Evolutionary conservation across 2,329 filamentous ascomycete genomes (phyloP), one percentile per base, ranked within the genome.

Genomic region (Epichloe aotearoae): DNA sequence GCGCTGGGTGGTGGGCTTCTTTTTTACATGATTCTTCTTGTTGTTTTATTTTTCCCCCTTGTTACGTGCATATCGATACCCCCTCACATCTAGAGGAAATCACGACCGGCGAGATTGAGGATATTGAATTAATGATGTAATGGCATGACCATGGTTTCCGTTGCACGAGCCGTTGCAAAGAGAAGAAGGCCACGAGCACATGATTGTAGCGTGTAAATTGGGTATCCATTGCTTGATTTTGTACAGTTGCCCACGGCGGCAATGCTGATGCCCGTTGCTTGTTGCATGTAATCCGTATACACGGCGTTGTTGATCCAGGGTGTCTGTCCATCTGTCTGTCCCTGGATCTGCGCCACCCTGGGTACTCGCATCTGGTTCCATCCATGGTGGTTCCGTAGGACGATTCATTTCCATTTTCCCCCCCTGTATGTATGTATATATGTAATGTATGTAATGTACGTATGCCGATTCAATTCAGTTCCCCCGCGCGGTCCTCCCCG

Each of bases 31-130:
- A 15, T 33, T 38, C 45, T 14, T 39, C 33, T 41, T 39, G 1
- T 30, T 30, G 8, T 10, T 30, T 30, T 3, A 10, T 30, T 10
- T 10, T 10, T 3, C 2, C 3, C 26, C 26, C 26, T 30, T 30
- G 30, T 30, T 30, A 11, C 10, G 12, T 12, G 8, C 30, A 17
- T 12, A 43, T 23, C 38, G 47, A 49, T 49, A 49, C 47, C 47
- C 47, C 47, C 40, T 49, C 47, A 44, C 40, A 17, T 37, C n/a
- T 5, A 37, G 33, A 49, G 47, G 47, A 49, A 44, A 5, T 39
- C 30, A 49, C 40, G 47, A 33, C 47, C 4, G 36, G 47, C 40
- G 19, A 43, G 10, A 33, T n/a, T 33, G 5, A n/a, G 47, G 47
- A 49, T 42, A 34, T 34, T 6, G 23, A 44, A 49, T 44, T 30